Evolutionary conservation across 164 flowering plant species (phyloP).

Genomic region (Echeveria elegans): DNA sequence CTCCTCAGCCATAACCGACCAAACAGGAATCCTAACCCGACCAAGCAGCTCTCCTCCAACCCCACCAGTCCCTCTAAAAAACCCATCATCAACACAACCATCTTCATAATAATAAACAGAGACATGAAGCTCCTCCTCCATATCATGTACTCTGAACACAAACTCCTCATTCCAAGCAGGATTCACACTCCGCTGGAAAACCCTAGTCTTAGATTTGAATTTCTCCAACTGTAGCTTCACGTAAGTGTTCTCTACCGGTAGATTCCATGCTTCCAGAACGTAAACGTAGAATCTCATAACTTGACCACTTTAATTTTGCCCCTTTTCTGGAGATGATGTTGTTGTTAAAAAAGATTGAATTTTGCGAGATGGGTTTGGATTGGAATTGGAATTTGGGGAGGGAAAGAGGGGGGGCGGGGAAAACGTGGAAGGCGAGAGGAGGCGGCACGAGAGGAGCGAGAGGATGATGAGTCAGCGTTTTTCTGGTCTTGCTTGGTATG

Average conservation of each 20-base stretch:
- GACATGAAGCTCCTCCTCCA: conserved; percentile 46
- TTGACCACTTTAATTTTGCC: too few relatives aligned
- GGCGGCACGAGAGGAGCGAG: conserved; percentile 23
- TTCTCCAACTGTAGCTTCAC: conserved; percentile 57
- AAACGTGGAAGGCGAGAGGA: conserved; percentile 23
- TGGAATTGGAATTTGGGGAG: background rate
- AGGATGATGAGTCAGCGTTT: background rate
- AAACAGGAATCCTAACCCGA: conserved; percentile 48
- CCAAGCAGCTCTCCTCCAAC: conserved; percentile 38
- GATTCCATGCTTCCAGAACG: conserved; percentile 51
- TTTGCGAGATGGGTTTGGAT: conserved; percentile 11
- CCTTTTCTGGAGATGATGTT: background rate
- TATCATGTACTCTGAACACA: conserved; percentile 41
- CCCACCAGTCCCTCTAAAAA: conserved; percentile 22
- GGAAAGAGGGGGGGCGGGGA: conserved; percentile 2
- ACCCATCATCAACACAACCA: conserved; percentile 12
- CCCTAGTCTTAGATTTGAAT: conserved; percentile 41
- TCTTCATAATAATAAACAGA: conserved; percentile 29
- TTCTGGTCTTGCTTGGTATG: background rate
- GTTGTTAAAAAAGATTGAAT: background rate
- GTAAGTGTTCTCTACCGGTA: conserved; percentile 28
- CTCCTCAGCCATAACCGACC: conserved; percentile 32
- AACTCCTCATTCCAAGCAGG: conserved; percentile 86
- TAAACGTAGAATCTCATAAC: conserved; percentile 60
- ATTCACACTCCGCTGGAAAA: conserved; percentile 23